Evolutionary conservation across 2,329 filamentous ascomycete species (phyloP).

Genomic region (Zasmidium angulare): DNA sequence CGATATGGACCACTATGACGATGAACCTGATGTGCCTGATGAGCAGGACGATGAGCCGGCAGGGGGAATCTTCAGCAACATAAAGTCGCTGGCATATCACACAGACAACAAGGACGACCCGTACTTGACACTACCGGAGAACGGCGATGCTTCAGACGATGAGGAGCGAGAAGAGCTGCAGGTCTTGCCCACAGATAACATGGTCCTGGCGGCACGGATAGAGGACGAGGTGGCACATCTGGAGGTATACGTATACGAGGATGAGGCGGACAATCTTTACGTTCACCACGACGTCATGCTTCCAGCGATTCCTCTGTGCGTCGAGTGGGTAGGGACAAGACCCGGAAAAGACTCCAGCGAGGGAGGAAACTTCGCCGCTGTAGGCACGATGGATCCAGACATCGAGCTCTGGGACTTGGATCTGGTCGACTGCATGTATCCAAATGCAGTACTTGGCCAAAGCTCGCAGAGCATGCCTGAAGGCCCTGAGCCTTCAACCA

Average conservation of each 20-base stretch:
- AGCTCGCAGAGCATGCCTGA: slow-evolving; percentile 22
- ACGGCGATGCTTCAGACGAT: slow-evolving; percentile 65
- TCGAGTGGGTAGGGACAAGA: slow-evolving; percentile 95
- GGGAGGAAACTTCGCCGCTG: slow-evolving; percentile 85
- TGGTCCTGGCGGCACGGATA: slow-evolving; percentile 87
- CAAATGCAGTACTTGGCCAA: slow-evolving; percentile 90
- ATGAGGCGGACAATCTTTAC: slow-evolving; percentile 92
- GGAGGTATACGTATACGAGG: slow-evolving; percentile 97
- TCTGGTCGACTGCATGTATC: slow-evolving; percentile 95
- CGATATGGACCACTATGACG: slow-evolving; percentile 93
- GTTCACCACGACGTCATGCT: slow-evolving; percentile 99
- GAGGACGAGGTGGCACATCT: slow-evolving; percentile 96
- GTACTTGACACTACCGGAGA: slow-evolving; percentile 83
- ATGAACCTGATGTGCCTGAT: slow-evolving; percentile 58
- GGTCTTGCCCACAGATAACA: slow-evolving; percentile 87
- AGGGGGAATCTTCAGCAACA: slow-evolving; percentile 84
- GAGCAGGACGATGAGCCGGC: slow-evolving; percentile 59
- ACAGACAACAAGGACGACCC: slow-evolving; percentile 92
- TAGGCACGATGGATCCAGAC: slow-evolving; percentile 96
- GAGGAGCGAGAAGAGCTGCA: slow-evolving; percentile 93
- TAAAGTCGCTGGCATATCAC: slow-evolving; percentile 91
- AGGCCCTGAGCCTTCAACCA: slow-evolving; percentile 48
- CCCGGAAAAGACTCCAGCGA: slow-evolving; percentile 69
- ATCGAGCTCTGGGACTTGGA: slow-evolving; percentile 99
- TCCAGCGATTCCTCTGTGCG: slow-evolving; percentile 88